phyloP scores from a whole-genome alignment of 345 rosid species.

The Nephelium lappaceum region DNA sequence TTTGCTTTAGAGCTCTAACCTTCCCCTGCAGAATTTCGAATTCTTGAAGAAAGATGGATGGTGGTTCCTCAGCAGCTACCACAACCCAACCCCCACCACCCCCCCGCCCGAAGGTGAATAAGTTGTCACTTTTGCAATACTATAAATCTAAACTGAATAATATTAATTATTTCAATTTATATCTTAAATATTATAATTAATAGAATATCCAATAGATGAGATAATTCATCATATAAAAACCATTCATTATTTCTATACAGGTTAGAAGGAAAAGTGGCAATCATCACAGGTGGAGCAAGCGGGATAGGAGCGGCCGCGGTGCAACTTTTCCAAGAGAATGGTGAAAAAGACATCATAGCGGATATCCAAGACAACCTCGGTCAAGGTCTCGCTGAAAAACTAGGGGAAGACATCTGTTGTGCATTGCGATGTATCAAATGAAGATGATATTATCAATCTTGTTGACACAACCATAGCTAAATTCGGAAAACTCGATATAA shows the following conservation, averaged over 20 bases:
- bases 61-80: background rate
- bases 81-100: too few relatives aligned
- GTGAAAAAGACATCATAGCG: conserved; percentile 45
- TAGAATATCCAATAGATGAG: too few relatives aligned
- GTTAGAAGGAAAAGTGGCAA: conserved; percentile 42
- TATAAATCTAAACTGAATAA: too few relatives aligned
- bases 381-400: conserved; percentile 22
- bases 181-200: too few relatives aligned
- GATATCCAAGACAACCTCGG: conserved; percentile 36
- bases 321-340: conserved; percentile 32
- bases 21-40: too few relatives aligned
- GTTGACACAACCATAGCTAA: conserved; percentile 33
- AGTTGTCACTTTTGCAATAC: too few relatives aligned
- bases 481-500: conserved; percentile 45
- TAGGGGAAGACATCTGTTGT: conserved; percentile 31
- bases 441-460: conserved; percentile 30
- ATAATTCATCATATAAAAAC: too few relatives aligned
- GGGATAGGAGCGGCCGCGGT: conserved; percentile 42
- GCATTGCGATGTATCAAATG: conserved; percentile 43
- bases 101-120: background rate
- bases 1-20: too few relatives aligned
- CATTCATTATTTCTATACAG: conserved; percentile 12
- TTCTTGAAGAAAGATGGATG: background rate
- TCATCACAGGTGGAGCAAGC: conserved; percentile 45
- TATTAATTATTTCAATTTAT: too few relatives aligned